These are phyloP conservation scores for Cetradonia linearis DNA, from an alignment of 495 filamentous ascomycete genomes.

Conservation along the genomic window DNA sequence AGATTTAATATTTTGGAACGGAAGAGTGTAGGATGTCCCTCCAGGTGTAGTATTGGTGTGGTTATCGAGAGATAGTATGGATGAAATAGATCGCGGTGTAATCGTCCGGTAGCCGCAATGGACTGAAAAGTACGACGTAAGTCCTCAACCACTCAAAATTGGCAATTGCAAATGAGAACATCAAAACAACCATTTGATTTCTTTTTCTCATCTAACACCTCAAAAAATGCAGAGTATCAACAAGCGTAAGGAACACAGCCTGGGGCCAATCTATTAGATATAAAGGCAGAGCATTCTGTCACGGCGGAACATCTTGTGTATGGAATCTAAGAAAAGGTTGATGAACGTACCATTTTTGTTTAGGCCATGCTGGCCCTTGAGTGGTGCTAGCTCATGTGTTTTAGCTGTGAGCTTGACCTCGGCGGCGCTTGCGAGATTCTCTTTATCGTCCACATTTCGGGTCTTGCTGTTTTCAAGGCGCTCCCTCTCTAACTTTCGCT, in stretches of 20 bases:
- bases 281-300: too few relatives aligned
- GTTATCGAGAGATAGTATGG: constrained; percentile 34
- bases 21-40: constrained; percentile 39
- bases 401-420: neutral
- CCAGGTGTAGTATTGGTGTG: constrained; percentile 35
- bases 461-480: constrained; percentile 27
- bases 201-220: too few relatives aligned
- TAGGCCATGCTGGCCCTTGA: neutral
- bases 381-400: neutral
- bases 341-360: constrained; percentile 12
- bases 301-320: too few relatives aligned
- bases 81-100: constrained; percentile 30
- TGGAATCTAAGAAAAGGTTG: too few relatives aligned
- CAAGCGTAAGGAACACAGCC: too few relatives aligned
- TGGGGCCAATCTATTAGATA: too few relatives aligned
- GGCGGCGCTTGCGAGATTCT: constrained; percentile 17
- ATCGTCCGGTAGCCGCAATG: constrained; percentile 27
- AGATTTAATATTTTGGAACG: constrained; percentile 70
- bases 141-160: neutral
- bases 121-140: constrained; percentile 29
- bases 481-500: constrained; percentile 28
- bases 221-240: too few relatives aligned
- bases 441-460: constrained; percentile 27
- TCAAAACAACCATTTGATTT: neutral
- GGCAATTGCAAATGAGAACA: neutral